A percentile compares a stretch with the other conserved stretches of the same genome.
Evolutionary conservation across 805 yeast species (phyloP).

Genomic region (Hanseniaspora hatyaiensis): DNA sequence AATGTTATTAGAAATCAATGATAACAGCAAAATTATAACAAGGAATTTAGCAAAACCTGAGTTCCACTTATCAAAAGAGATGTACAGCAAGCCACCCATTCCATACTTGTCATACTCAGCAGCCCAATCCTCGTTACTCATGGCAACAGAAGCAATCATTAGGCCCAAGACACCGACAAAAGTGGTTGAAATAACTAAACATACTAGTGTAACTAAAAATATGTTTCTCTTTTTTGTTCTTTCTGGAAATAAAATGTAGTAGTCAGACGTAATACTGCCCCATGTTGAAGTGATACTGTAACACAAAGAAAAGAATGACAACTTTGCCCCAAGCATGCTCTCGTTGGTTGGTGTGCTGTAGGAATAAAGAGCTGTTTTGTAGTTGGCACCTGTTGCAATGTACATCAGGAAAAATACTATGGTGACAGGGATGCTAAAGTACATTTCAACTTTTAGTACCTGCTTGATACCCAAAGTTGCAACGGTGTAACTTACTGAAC

Average conservation of each 20-base stretch:
- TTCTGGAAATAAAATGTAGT: conserved; percentile 71
- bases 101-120: conserved; percentile 47
- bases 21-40: conserved; percentile 54
- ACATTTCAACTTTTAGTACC: conserved; percentile 54
- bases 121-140: conserved; percentile 44
- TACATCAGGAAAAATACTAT: conserved; percentile 58
- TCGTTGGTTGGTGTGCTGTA: conserved; percentile 24
- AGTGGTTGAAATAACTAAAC: conserved; percentile 57
- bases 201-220: conserved; percentile 51
- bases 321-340: conserved; percentile 53
- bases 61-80: conserved; percentile 58
- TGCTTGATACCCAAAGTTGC: conserved; percentile 71
- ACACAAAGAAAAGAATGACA: conserved; percentile 59
- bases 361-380: conserved; percentile 23
- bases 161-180: conserved; percentile 68
- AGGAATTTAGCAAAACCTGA: conserved; percentile 69
- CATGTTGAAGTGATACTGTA: conserved; percentile 78
- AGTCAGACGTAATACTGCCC: conserved; percentile 81
- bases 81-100: conserved; percentile 61
- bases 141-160: conserved; percentile 57
- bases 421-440: conserved; percentile 57
- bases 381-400: conserved; percentile 44
- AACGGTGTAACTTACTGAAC: conserved; percentile 49
- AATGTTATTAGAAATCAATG: conserved; percentile 71
- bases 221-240: conserved; percentile 44